Conservation (phyloP, 306 rosid species). For the Inga leiocalycina region DNA sequence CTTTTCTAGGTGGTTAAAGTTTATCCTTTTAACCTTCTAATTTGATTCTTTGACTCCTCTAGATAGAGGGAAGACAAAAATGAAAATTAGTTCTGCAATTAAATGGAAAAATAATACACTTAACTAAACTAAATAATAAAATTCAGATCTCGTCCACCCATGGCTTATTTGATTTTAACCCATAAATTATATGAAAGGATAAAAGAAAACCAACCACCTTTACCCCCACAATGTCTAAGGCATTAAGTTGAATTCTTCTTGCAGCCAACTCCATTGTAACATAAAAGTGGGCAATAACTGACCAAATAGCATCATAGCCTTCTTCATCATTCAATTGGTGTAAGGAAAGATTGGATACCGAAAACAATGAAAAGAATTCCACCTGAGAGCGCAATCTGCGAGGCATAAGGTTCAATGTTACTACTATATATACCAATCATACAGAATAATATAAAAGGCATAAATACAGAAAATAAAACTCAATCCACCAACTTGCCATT, state of each 20-base stretch:
- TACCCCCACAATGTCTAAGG: background rate
- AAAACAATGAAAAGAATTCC: constrained; percentile 69
- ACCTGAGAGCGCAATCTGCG: constrained; percentile 73
- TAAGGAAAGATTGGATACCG: constrained; percentile 72
- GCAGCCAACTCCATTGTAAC: background rate
- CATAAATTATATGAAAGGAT: background rate
- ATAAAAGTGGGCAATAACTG: background rate
- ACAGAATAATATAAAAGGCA: background rate
- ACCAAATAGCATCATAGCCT: constrained; percentile 29
- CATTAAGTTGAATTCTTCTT: background rate
- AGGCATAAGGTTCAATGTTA: constrained; percentile 8
- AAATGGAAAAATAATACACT: background rate
- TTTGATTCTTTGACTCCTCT: background rate
- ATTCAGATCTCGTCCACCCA: background rate
- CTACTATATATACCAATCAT: background rate
- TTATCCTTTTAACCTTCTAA: background rate
- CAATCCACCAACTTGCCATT: background rate
- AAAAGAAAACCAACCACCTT: background rate
- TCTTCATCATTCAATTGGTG: constrained; percentile 46
- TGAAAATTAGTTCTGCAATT: background rate
- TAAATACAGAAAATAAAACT: background rate
- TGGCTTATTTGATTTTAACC: background rate
- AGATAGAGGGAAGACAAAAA: background rate
- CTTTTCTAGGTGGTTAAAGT: background rate
- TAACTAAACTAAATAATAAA: background rate